Evolutionary conservation across 441 rosid species (phyloP), one percentile per base, ranked within the genome.

Genomic region (Raphanus hybrid): DNA sequence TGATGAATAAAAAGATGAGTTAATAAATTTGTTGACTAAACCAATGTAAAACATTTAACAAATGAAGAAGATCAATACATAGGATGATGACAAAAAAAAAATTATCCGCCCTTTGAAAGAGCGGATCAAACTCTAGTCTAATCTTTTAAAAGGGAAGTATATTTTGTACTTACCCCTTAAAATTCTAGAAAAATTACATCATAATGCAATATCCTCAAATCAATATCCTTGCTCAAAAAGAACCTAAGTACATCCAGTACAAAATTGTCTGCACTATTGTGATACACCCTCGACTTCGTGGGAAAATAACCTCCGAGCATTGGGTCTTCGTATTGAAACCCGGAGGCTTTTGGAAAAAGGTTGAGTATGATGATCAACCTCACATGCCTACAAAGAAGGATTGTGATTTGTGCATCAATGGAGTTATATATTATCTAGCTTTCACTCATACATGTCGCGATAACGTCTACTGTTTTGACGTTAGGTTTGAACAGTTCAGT

Each of bases 331-430:
- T 50, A 50, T 50, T 50, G 55, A 18, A 50, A 50, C 55, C 55
- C 18, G 3, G 55, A 50, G 55, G 55, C n/a, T 50, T 50, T 50
- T 50, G 55, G 55, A 50, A 50, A 50, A 50, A 14, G 8, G 18
- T 50, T 14, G 55, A 50, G 55, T 50, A 45, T 45, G 54, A 50
- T 50, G 55, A 50, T 50, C 55, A 50, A n/a, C 55, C 55, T 50
- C 55, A 50, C 55, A 50, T 50, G 55, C 55, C 55, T 50, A 50
- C 55, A 50, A 50, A 2, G n/a, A 8, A 50, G 1, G n/a, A n/a
- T n/a, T n/a, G n/a, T n/a, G 55, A 18, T n/a, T 0, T 50, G 7
- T 50, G 55, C 55, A 3, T 50, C 18, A 14, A 50, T 8, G 55
- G 55, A 50, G 55, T 50, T 50, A 50, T 50, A 5, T 50, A 50